Base-by-base conservation (phyloP, 192 early-diverging fungal genomes). In the Backusella australiensis region DNA sequence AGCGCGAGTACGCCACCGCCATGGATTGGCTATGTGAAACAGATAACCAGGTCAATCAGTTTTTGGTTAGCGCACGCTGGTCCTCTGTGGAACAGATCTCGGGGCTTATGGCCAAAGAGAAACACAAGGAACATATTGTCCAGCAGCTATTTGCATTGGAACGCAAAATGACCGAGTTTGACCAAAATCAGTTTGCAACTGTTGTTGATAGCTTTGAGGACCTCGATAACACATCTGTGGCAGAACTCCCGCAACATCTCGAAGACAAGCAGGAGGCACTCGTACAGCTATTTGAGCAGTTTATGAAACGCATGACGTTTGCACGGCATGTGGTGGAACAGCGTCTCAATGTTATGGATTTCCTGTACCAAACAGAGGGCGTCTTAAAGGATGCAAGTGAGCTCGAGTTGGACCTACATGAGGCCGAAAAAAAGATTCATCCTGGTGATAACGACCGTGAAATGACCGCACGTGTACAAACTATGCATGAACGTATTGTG, bases 311-410 rank as follows among this genome's bases (percentile, higher is more conserved):
- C 3, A 71, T 78, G 4, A 26, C 34, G 2, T 86, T 86, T 46
- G 72, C 81, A 17, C 71, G 81, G 21, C 26, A 73, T 19, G 77
- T 86, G 7, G 75, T 86, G 0, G 75, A 77, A 32, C 85, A 86
- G 42, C 78, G 78, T 14, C 66, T 84, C 32, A 72, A 72, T 26
- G 68, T 86, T 15, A 71, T 80, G 46, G 85, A 86, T 53, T 86
- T 80, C 34, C 14, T 84, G 19, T 36, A 75, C 6, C 81, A 78
- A 17, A 42, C 34, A 0, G 71, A 74, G 4, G 29, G 26, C 7
- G 46, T 73, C 14, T 29, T 42, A n/a, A 21, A 42, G 0, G 78
- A 80, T 32, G 63, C 63, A 7, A 14, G 66, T 4, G 34, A 44
- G 12, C 11, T 75, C 2, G 59, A 67, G 29, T 34, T 69, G 23